These are phyloP conservation scores for Penicillium odoratum DNA, from an alignment of 495 filamentous ascomycete genomes.

Conservation along the genomic window DNA sequence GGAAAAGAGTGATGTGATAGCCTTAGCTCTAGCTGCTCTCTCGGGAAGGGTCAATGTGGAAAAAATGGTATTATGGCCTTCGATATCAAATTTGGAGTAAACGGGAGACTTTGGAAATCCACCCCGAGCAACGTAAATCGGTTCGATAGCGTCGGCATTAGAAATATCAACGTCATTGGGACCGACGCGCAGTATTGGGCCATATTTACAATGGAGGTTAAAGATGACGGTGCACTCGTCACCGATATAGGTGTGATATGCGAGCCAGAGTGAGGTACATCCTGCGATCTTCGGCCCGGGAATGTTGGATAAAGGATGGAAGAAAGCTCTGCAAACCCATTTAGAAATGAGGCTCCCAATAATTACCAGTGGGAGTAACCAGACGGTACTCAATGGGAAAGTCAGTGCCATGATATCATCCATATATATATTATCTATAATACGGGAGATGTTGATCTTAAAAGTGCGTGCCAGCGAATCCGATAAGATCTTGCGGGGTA, in stretches of 20 bases:
- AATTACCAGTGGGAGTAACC: not conserved
- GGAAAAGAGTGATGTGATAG: slow-evolving; percentile 49
- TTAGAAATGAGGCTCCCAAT: not conserved
- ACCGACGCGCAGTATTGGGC: slow-evolving; percentile 45
- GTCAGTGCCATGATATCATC: not conserved
- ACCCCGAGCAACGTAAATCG: slow-evolving; percentile 46
- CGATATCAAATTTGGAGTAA: slow-evolving; percentile 56
- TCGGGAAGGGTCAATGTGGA: slow-evolving; percentile 40
- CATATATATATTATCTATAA: too few relatives aligned
- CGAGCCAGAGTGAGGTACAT: slow-evolving; percentile 41
- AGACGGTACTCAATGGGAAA: not conserved
- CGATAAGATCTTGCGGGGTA: not conserved
- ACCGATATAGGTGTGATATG: slow-evolving; percentile 43
- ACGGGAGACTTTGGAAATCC: slow-evolving; percentile 48
- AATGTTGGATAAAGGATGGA: slow-evolving; percentile 37
- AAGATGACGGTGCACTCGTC: slow-evolving; percentile 38
- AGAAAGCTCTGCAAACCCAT: slow-evolving; percentile 27
- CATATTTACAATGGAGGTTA: slow-evolving; percentile 42
- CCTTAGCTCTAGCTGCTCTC: slow-evolving; percentile 45
- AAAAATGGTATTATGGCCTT: slow-evolving; percentile 52
- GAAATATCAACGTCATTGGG: slow-evolving; percentile 51
- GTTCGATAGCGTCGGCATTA: slow-evolving; percentile 41
- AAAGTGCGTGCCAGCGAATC: not conserved
- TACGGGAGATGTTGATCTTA: not conserved
- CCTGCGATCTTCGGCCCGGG: slow-evolving; percentile 42